Base-by-base conservation (phyloP, 1,139 yeast species). In the Eremothecium coryli region DNA sequence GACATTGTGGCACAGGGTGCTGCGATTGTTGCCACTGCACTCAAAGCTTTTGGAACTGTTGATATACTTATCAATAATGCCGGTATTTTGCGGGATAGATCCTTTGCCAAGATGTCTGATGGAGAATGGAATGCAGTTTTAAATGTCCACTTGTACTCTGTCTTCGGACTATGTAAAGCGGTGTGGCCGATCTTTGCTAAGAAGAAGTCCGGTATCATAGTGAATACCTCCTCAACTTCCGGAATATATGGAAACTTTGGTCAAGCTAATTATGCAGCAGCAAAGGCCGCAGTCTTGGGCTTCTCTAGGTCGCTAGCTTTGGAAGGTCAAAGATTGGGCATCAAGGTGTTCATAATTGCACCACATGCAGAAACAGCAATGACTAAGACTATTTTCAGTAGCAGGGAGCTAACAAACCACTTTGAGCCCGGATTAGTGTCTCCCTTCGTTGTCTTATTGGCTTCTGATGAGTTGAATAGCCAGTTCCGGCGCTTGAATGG, bases 361-460 rank as follows among this genome's bases (percentile, higher is more conserved):
- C 98, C 98, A 40, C 95, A 88, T 58, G 97, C 97, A 29, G 96
- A 88, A 56, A 88, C 98, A 33, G 90, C 93, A 43, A 90, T 90
- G 98, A 90, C 97, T 22, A 72, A 75, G 56, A 80, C 94, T 7
- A 74, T 90, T 36, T 84, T 88, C 65, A 71, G 76, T 36, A 81
- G 79, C 41, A 66, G 66, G 36, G 97, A 88, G 60, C 64, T 72
- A 65, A 67, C 70, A 45, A 84, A 84, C 62, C 75, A 79, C 54
- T 85, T 80, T 64, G 86, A 84, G 52, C 90, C 97, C 12, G 76
- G 79, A 41, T 85, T 76, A 57, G 95, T 90, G 38, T 93, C 97
- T 4, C 98, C 98, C 43, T 68, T 86, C 42, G 75, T 85, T 47
- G 86, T 85, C 14, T 69, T 77, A 54, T 69, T 88, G 43, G 75